phyloP scores from a whole-genome alignment of 805 yeast genomes.

The Ogataea paraovalis region DNA sequence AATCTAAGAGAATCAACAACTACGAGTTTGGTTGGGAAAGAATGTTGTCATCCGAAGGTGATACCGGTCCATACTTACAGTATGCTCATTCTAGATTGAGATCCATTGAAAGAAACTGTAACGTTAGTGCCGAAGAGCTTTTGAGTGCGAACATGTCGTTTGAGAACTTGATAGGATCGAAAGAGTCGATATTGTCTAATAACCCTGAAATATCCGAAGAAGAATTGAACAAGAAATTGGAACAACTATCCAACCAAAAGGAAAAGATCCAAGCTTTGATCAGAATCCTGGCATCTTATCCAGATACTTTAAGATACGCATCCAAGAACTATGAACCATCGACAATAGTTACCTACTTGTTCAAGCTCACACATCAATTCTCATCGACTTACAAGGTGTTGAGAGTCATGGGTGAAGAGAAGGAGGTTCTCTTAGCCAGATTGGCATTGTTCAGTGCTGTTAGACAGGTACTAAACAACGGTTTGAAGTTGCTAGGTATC shows the following conservation, averaged over 20 bases:
- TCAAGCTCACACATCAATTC: slow-evolving; percentile 87
- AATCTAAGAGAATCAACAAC: slow-evolving; percentile 92
- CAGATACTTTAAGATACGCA: slow-evolving; percentile 83
- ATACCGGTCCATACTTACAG: slow-evolving; percentile 97
- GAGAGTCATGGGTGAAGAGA: slow-evolving; percentile 96
- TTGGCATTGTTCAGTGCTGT: slow-evolving; percentile 88
- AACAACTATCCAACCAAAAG: slow-evolving; percentile 22
- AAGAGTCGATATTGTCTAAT: slow-evolving; percentile 19
- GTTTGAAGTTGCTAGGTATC: slow-evolving; percentile 84
- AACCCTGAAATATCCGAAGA: slow-evolving; percentile 22
- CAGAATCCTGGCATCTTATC: slow-evolving; percentile 82
- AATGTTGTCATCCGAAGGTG: slow-evolving; percentile 98
- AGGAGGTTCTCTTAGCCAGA: slow-evolving; percentile 83
- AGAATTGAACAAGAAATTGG: slow-evolving; percentile 30
- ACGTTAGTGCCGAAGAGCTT: slow-evolving; percentile 35
- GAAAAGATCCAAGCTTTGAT: slow-evolving; percentile 49
- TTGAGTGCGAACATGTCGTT: slow-evolving; percentile 27
- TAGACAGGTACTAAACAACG: slow-evolving; percentile 83
- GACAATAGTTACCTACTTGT: slow-evolving; percentile 88
- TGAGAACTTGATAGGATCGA: slow-evolving; percentile 29
- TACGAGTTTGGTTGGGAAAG: slow-evolving; percentile 97
- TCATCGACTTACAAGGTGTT: slow-evolving; percentile 93
- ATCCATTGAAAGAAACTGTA: slow-evolving; percentile 87
- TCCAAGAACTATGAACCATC: slow-evolving; percentile 86
- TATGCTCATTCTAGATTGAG: slow-evolving; percentile 97